Base-by-base conservation (phyloP, 2,329 filamentous ascomycete species). In the Pseudocercospora macadamiae region DNA sequence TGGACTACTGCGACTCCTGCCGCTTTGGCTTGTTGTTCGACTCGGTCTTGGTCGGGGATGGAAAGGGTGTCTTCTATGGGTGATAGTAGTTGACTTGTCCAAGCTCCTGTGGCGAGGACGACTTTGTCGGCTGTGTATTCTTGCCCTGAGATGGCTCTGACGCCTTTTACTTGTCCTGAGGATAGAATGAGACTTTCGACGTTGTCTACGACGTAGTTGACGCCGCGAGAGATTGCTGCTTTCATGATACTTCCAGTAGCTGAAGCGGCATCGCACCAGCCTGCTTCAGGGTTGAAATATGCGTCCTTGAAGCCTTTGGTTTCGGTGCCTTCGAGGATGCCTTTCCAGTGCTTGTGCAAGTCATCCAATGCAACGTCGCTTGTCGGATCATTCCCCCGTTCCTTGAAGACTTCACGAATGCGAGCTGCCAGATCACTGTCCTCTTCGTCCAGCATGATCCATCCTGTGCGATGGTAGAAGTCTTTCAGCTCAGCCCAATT, bases 1-100 rank as follows among this genome's bases (percentile, higher is more conserved):
- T 86, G 83, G 0, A 82, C 84, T 0, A 84, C 84, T 2, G 81
- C 81, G 14, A 87, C 83, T 1, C 83, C 86, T 0, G 84, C 84
- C 3, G 85, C 84, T 42, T 77, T 74, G 16, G 81, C 75, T 63
- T 88, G 85, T 25, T 79, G 73, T 55, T 83, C 77, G 23, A 80
- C 73, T 49, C 80, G 75, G 23, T 81, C 72, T 2, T 77, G 73
- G 1, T 79, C 78, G 44, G 76, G 75, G 55, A 81, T 70, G 2
- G 65, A 54, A 4, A 81, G 63, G 2, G 69, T 62, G 56, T 80
- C 77, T 63, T 82, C 80, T 2, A 80, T 36, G 12, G 81, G 77
- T 2, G 79, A 79, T 55, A 87, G 76, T 23, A 86, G 66, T 36
- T 76, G 73, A 28, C 79, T 80, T 2, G 84, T 86, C 71, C 83